These are phyloP conservation scores for Aureoboletus auriporus DNA, from an alignment of 768 basidiomycete species.

Conservation along the genomic window DNA sequence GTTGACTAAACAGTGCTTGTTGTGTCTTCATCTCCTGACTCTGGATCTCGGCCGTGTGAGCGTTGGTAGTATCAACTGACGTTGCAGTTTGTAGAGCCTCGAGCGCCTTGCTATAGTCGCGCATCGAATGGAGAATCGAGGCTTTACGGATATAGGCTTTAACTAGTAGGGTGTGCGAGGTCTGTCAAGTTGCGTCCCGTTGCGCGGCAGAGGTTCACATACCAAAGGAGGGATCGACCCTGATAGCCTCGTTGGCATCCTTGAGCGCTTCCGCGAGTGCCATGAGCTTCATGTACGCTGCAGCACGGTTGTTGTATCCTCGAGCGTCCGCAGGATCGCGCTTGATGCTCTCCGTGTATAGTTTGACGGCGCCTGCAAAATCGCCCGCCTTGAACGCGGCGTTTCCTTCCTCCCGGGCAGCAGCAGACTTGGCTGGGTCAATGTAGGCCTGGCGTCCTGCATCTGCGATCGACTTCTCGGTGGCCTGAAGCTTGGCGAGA, in stretches of 20 bases:
- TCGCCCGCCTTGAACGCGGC: conserved; percentile 86
- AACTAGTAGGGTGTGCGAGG: conserved; percentile 36
- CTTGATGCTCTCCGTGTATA: conserved; percentile 95
- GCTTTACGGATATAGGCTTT: conserved; percentile 96
- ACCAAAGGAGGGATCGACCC: conserved; percentile 84
- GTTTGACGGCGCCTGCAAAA: conserved; percentile 88
- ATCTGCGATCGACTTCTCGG: conserved; percentile 77
- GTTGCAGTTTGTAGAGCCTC: conserved; percentile 76
- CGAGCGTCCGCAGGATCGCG: conserved; percentile 85
- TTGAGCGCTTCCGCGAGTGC: conserved; percentile 96
- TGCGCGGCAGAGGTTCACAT: conserved; percentile 17
- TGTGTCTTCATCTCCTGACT: conserved; percentile 78
- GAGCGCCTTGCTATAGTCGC: conserved; percentile 84
- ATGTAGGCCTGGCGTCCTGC: conserved; percentile 80
- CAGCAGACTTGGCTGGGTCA: conserved; percentile 76
- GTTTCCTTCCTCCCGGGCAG: conserved; percentile 91
- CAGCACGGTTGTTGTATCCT: conserved; percentile 98
- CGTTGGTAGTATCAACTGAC: conserved; percentile 73
- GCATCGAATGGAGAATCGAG: conserved; percentile 82
- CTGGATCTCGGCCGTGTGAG: conserved; percentile 81
- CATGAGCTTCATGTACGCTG: conserved; percentile 91
- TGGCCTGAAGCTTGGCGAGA: conserved; percentile 82
- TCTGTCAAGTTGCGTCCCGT: not conserved
- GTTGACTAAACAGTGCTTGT: conserved; percentile 72
- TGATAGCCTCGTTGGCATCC: conserved; percentile 91